phyloP scores from a whole-genome alignment of 2,329 filamentous ascomycete genomes.

The Penicillium sp. region DNA sequence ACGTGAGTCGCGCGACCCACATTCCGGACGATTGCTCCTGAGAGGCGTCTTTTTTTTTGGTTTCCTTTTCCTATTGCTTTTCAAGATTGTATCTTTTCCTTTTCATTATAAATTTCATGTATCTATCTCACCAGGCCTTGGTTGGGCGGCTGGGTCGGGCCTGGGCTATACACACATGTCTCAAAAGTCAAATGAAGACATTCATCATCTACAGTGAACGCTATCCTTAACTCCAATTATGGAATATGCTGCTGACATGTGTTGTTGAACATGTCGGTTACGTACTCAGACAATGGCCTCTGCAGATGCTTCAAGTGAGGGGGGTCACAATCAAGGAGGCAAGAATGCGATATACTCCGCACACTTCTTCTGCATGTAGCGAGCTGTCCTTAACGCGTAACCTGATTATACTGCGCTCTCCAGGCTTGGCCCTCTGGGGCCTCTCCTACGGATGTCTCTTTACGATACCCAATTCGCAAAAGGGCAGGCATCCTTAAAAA shows the following conservation, averaged over 20 bases:
- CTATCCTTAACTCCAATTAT: neutral
- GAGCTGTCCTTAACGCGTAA: neutral
- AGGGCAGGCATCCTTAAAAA: neutral
- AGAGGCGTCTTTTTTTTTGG: neutral
- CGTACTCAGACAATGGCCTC: neutral
- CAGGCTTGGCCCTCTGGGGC: too few relatives aligned
- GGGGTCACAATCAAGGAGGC: neutral
- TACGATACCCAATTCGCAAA: neutral
- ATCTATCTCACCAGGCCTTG: neutral
- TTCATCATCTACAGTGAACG: neutral
- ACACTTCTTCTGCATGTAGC: neutral
- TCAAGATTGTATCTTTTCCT: neutral
- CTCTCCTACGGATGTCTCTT: neutral
- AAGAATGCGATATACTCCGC: neutral
- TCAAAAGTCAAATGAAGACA: neutral
- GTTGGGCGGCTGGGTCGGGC: slow-evolving; percentile 5
- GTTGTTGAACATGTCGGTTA: neutral
- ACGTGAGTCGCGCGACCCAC: neutral
- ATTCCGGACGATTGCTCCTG: neutral
- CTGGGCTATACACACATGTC: neutral
- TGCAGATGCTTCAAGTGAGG: neutral
- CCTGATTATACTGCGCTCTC: too few relatives aligned
- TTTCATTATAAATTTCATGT: neutral
- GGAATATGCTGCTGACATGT: neutral
- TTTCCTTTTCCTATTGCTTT: neutral